These are phyloP conservation scores for Hypoxylon sp. DNA, from an alignment of 2,329 filamentous ascomycete species.

Conservation along the genomic window DNA sequence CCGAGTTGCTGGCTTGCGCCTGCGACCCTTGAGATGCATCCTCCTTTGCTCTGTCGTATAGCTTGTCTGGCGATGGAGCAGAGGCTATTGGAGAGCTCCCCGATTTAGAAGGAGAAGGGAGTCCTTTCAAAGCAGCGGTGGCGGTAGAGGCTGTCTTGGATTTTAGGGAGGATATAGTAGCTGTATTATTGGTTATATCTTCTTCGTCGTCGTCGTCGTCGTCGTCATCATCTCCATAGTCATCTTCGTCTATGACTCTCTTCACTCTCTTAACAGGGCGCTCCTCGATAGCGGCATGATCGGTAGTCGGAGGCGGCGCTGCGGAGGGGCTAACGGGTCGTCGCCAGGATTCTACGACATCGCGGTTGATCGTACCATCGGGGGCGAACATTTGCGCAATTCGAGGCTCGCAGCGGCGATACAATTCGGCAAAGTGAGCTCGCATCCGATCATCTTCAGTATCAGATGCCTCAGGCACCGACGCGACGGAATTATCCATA, in stretches of 20 bases:
- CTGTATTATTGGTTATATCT: conserved; percentile 67
- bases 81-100: conserved; percentile 75
- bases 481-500: conserved; percentile 62
- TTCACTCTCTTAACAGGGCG: conserved; percentile 80
- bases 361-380: conserved; percentile 65
- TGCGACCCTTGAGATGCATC: conserved; percentile 53
- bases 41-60: conserved; percentile 66
- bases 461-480: conserved; percentile 74
- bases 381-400: conserved; percentile 80
- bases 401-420: conserved; percentile 80
- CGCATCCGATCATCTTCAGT: conserved; percentile 78
- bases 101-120: conserved; percentile 78
- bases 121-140: conserved; percentile 65
- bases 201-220: conserved; percentile 77
- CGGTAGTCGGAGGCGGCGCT: conserved; percentile 67
- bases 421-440: conserved; percentile 81
- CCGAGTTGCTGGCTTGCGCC: conserved; percentile 74
- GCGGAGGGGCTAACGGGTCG: conserved; percentile 58
- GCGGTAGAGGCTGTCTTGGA: conserved; percentile 57
- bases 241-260: conserved; percentile 84
- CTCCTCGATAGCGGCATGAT: conserved; percentile 70
- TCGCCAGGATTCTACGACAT: conserved; percentile 67
- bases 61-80: conserved; percentile 71
- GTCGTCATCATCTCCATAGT: conserved; percentile 86
- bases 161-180: conserved; percentile 66